Evolutionary conservation across 1,284 basidiomycete genomes (phyloP), one percentile per base, ranked within the genome.

Genomic region (Apiotrichum akiyoshidainum): DNA sequence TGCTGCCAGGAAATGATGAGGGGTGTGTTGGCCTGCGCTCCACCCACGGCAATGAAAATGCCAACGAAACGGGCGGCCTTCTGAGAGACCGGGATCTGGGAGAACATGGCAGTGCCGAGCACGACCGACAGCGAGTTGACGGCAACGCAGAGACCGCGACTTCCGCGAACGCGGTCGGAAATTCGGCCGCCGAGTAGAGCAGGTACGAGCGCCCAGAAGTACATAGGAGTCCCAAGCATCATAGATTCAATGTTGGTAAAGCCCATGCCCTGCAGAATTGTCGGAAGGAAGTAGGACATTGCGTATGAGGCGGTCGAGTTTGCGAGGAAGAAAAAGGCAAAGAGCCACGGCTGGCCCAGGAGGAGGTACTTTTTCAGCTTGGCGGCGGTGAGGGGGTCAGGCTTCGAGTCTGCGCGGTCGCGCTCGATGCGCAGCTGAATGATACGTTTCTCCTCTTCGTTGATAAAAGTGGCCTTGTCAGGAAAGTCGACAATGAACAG

Each of bases 271-370:
- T 65, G 61, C 7, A 81, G 71, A 49, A 80, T 80, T 46, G 72
- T 65, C 31, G 79, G 78, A 5, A 79, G 65, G 73, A 80, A 80
- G 71, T 73, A 76, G 17, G 68, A 59, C 59, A 73, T 41, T 5
- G 46, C 19, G 50, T 57, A 66, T 8, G 48, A 39, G n/a, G 52
- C 58, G 9, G 52, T 60, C 22, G 64, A 64, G 21, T 63, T 56
- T n/a, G 61, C 54, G 39, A 66, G 59, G 67, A 80, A 78, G 65
- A 76, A 66, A 54, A 80, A 65, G 31, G 72, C 78, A 57, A 78
- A 81, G 5, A 66, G 55, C 79, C 80, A 81, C 13, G 79, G 59
- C 71, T 78, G 79, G 61, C 69, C 57, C 63, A 80, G 79, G n/a
- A 34, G 19, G 14, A 71, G 45, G 63, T 80, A 78, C 48, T 55